Base-by-base conservation (phyloP, 2,329 filamentous ascomycete genomes). In the Epichloe uncinata region DNA sequence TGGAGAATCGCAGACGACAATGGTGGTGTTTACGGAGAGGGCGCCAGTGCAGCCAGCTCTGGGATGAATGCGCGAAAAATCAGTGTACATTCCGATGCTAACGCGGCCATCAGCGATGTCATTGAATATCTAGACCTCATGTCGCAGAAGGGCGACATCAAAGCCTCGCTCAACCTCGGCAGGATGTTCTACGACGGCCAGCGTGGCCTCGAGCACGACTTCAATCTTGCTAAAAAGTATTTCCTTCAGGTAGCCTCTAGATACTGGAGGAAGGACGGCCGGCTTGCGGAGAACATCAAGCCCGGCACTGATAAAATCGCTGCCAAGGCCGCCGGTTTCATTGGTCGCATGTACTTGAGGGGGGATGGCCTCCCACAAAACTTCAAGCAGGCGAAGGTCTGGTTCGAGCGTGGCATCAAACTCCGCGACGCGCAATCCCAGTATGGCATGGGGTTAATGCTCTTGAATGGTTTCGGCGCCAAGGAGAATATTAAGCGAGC, bases 21-120 rank as follows among this genome's bases (percentile, higher is more conserved):
- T 33, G 94, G 93, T 7, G 93, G 93, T 42, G 85, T 95, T 6
- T 98, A 96, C 63, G 94, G 93, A 44, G 88, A 95, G 67, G 94
- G 93, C 3, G 93, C 93, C 12, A 97, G 91, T 62, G 87, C 84
- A 38, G 84, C 84, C 22, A 96, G 89, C 62, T 85, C 93, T 0
- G 93, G 93, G 4, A 75, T 79, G 50, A 90, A 95, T 62, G 88
- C 89, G 4, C 78, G 84, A 59, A 82, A 82, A 54, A 79, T 82
- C 18, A 81, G 81, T 50, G 77, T 82, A 1, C 83, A 85, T 55
- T 87, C 87, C 2, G 86, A 93, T 61, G 80, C 85, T 1, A 85
- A 95, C 59, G 88, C 89, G 1, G 86, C 87, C 15, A 79, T 96
- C 52, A 89, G 95, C 58, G 91, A 98, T 65, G 85, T 97, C 15